phyloP scores from a whole-genome alignment of 306 rosid genomes.

The Delonix regia region DNA sequence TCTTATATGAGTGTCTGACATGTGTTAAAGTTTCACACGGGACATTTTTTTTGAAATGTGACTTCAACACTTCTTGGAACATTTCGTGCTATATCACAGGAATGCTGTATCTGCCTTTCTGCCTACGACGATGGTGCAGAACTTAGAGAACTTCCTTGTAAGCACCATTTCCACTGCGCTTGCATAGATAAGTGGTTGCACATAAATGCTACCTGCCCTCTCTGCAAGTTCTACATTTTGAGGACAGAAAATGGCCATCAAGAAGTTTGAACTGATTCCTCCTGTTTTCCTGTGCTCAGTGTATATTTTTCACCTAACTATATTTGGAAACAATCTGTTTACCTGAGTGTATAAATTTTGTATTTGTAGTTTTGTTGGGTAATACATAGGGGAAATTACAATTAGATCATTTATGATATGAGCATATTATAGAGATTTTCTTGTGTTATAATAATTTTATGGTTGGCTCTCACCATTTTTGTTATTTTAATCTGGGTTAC shows the following conservation, averaged over 20 bases:
- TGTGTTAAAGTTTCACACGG: too few species aligned
- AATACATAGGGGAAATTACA: too few species aligned
- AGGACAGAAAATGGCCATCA: conserved; percentile 43
- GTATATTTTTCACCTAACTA: conserved; percentile 30
- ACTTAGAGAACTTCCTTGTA: conserved; percentile 80
- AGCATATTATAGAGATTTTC: background rate
- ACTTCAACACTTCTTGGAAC: too few species aligned
- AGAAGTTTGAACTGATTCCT: conserved; percentile 37
- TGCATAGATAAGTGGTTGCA: conserved; percentile 94
- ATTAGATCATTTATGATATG: background rate
- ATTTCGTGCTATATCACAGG: conserved; percentile 52
- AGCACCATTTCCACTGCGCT: conserved; percentile 76
- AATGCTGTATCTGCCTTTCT: conserved; percentile 85
- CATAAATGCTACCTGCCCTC: conserved; percentile 82
- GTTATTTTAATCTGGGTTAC: too few species aligned
- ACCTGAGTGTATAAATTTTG: conserved; percentile 15
- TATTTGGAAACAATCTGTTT: conserved; percentile 26
- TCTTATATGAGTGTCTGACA: too few species aligned
- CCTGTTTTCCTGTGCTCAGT: background rate
- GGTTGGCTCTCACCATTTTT: background rate
- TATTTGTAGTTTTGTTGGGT: background rate
- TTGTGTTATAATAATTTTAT: too few species aligned
- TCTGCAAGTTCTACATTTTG: conserved; percentile 85
- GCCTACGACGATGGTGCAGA: conserved; percentile 67
- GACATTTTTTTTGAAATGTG: too few species aligned